Evolutionary conservation across 768 basidiomycete species (phyloP).

Genomic region (Kwoniella newhampshirensis): DNA sequence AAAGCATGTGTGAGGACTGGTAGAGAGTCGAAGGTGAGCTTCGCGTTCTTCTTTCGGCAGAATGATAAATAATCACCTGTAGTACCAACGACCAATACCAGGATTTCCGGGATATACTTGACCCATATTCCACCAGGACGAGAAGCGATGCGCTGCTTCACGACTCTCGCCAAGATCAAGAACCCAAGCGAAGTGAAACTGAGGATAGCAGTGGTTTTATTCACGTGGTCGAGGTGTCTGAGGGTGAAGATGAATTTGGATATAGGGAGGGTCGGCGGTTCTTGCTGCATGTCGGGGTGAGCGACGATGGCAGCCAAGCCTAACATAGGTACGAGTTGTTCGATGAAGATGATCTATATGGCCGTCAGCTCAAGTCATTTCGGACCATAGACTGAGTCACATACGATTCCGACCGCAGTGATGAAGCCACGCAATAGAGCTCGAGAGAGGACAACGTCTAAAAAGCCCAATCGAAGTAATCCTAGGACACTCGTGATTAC

Average conservation of each 20-base stretch:
- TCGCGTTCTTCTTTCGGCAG: neutral
- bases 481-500: constrained; percentile 82
- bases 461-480: constrained; percentile 82
- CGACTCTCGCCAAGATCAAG: constrained; percentile 63
- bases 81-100: constrained; percentile 77
- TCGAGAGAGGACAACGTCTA: constrained; percentile 88
- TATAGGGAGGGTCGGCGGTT: constrained; percentile 63
- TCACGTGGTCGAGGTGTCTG: constrained; percentile 57
- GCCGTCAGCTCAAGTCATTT: neutral
- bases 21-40: constrained; percentile 3
- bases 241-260: constrained; percentile 77
- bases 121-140: constrained; percentile 62
- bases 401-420: constrained; percentile 62
- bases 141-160: constrained; percentile 58
- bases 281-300: constrained; percentile 27
- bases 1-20: constrained; percentile 70
- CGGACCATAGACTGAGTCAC: neutral
- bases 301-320: constrained; percentile 60
- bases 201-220: constrained; percentile 69
- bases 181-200: constrained; percentile 68
- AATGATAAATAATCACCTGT: constrained; percentile 80
- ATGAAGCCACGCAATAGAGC: constrained; percentile 85
- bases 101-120: constrained; percentile 82
- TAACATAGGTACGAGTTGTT: constrained; percentile 77
- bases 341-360: constrained; percentile 69